A percentile compares a stretch with the other conserved stretches of the same genome.
Conservation (phyloP, 305 asterid genomes). For the Rubia tinctorum region DNA sequence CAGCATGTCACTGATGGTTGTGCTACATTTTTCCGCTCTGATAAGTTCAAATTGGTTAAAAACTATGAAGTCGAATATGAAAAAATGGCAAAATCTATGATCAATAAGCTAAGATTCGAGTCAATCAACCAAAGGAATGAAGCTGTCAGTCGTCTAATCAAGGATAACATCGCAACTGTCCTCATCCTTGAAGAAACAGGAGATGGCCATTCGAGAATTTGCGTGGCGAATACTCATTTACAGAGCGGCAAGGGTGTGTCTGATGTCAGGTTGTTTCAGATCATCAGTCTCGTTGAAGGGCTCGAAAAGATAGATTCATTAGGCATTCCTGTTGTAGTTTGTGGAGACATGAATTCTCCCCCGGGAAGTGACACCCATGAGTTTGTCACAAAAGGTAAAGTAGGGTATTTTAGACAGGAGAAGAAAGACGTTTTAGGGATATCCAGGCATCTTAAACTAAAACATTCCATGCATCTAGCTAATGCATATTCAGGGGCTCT, state of each 20-base stretch:
- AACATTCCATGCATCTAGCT: slow-evolving; percentile 1
- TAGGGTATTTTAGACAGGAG: slow-evolving; percentile 2
- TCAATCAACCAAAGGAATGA: background rate
- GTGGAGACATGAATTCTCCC: slow-evolving; percentile 6
- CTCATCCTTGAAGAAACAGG: background rate
- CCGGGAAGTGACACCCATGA: slow-evolving; percentile 9
- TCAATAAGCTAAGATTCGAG: slow-evolving; percentile 4
- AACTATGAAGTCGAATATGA: slow-evolving; percentile 23
- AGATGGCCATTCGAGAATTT: background rate
- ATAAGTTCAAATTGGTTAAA: slow-evolving; percentile 16
- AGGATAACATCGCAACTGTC: slow-evolving; percentile 4
- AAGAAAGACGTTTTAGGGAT: slow-evolving; percentile 5
- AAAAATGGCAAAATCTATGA: slow-evolving; percentile 4
- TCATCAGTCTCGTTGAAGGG: background rate
- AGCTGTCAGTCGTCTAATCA: slow-evolving; percentile 5
- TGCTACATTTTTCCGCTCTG: slow-evolving; percentile 18
- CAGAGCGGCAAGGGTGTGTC: background rate
- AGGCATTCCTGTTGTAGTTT: slow-evolving; percentile 4
- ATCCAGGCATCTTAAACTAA: background rate
- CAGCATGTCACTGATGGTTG: slow-evolving; percentile 18
- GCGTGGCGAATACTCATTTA: slow-evolving; percentile 8
- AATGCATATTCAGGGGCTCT: slow-evolving; percentile 6
- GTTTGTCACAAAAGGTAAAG: background rate
- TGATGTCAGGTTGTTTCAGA: slow-evolving; percentile 7
- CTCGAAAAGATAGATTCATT: slow-evolving; percentile 1